Conservation (phyloP, 2,329 filamentous ascomycete species). For the Aspergillus sp. region DNA sequence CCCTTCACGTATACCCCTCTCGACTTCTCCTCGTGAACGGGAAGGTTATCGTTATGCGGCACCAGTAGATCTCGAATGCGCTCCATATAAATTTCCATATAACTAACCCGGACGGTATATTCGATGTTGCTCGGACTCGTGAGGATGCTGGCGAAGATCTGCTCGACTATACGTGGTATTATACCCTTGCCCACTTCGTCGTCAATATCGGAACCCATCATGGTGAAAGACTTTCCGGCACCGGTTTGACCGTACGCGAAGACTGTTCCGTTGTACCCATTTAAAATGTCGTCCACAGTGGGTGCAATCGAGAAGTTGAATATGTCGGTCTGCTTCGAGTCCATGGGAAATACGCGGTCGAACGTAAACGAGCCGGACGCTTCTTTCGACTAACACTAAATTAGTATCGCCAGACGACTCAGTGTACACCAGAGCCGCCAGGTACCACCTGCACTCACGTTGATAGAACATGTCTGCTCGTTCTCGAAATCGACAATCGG, state of each 20-base stretch:
- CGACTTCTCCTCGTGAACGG: conserved; percentile 97
- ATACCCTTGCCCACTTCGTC: conserved; percentile 87
- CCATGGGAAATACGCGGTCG: conserved; percentile 96
- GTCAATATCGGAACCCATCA: conserved; percentile 97
- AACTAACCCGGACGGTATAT: conserved; percentile 97
- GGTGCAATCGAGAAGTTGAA: conserved; percentile 97
- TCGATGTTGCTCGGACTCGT: conserved; percentile 91
- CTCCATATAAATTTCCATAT: conserved; percentile 99
- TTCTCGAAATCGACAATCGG: conserved; percentile 88
- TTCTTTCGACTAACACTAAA: conserved; percentile 70
- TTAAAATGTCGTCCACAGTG: conserved; percentile 96
- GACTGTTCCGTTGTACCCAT: conserved; percentile 98
- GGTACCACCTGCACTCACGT: conserved; percentile 59
- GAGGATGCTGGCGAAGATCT: conserved; percentile 95
- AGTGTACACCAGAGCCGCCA: background rate
- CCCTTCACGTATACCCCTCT: conserved; percentile 96
- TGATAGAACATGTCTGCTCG: conserved; percentile 84
- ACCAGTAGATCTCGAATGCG: conserved; percentile 90
- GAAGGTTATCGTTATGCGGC: conserved; percentile 93
- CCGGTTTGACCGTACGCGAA: conserved; percentile 99
- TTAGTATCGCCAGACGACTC: conserved; percentile 22
- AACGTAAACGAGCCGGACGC: conserved; percentile 89
- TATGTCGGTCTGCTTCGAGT: conserved; percentile 85
- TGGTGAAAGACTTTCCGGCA: conserved; percentile 98
- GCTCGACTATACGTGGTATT: conserved; percentile 94